phyloP scores from a whole-genome alignment of 2,329 filamentous ascomycete genomes.

The Alternaria angustiovoidea region DNA sequence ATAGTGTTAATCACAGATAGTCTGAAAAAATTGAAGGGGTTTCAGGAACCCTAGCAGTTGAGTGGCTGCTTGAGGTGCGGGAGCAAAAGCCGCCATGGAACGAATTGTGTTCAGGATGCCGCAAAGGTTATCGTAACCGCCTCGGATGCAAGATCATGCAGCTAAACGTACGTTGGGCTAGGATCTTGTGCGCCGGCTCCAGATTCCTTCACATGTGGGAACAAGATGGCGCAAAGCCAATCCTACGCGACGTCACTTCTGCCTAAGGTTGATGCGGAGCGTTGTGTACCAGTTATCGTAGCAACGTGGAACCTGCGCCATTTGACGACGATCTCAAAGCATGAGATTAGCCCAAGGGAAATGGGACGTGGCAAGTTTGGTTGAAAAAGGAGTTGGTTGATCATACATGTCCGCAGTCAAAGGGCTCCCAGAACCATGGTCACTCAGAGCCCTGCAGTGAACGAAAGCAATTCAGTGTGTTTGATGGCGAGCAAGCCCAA shows the following conservation, averaged over 20 bases:
- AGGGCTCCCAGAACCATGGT: background rate
- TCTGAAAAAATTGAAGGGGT: background rate
- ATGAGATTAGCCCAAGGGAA: background rate
- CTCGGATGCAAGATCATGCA: constrained; percentile 20
- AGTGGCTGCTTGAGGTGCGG: background rate
- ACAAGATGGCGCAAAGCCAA: background rate
- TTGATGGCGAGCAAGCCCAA: background rate
- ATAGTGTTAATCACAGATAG: background rate
- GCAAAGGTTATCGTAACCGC: constrained; percentile 1
- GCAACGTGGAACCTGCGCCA: constrained; percentile 4
- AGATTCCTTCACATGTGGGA: background rate
- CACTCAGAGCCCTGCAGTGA: background rate
- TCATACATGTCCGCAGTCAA: background rate
- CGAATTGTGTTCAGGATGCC: background rate
- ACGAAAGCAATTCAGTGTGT: background rate
- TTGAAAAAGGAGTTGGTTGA: background rate
- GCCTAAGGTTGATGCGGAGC: constrained; percentile 5
- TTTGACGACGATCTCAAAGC: background rate
- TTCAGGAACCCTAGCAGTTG: background rate
- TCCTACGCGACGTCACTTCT: constrained; percentile 8
- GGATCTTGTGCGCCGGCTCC: background rate
- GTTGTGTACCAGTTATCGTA: constrained; percentile 1
- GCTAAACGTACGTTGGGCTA: constrained; percentile 3
- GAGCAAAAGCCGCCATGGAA: background rate
- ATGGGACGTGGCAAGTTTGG: background rate